Evolutionary conservation across 202 grass and related monocot species (phyloP), one percentile per base, ranked within the genome.

Genomic region (Eragrostis tef): DNA sequence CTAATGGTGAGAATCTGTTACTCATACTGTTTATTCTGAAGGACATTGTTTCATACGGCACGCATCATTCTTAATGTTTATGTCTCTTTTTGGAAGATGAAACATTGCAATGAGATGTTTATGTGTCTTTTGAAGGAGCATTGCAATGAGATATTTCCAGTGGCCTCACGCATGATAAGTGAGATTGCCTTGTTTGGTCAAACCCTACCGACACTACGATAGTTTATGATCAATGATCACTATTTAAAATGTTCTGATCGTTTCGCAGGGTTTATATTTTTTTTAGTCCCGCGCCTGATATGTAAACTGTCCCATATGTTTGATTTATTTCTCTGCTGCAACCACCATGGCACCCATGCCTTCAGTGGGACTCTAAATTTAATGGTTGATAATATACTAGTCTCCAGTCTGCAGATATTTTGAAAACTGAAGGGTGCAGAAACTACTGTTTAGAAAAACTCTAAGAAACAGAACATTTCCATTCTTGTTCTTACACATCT

Each of bases 1-100:
- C 83, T 70, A 64, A 61, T 60, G 85, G 87, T 87, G 87, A 74
- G 79, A 71, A 90, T 81, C 56, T 64, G 80, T 62, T 62, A 70
- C 9, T 24, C 39, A 14, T 12, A 9, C 67, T 51, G 50, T 70
- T 88, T 50, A 46, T 61, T 71, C 2, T 57, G 14, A 16, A 19
- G 64, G 64, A 49, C 47, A 47, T 27, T 22, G 31, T 9, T 51
- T 70, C 5, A 43, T 39, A 21, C 0, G 6, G 44, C 11, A 56
- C 22, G 6, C 9, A 47, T 58, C 17, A 57, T 52, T 82, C 4
- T 70, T 47, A 43, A 22, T 77, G 46, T 77, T 62, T 63, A 15
- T 39, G 34, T 39, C 4, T 39, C 34, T 39, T 6, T 39, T 39
- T 34, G 1, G 34, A 39, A 39, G 34, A 39, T 5, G 34, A 5